Evolutionary conservation across 1,284 basidiomycete genomes (phyloP).

Genomic region (Stereum hirsutum): DNA sequence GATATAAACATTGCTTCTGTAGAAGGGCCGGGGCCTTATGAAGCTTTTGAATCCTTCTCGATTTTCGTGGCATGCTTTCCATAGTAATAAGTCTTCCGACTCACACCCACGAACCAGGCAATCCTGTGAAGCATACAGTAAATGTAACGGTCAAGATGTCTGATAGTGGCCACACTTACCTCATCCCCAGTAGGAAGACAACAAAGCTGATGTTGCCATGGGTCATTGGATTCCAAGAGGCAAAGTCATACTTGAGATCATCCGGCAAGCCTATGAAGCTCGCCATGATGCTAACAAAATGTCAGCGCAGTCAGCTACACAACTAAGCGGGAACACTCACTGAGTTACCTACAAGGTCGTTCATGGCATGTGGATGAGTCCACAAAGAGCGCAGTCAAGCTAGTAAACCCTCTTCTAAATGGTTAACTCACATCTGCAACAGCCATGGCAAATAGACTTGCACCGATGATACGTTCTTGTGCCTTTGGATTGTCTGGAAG

Average conservation of each 20-base stretch:
- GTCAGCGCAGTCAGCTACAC: not conserved
- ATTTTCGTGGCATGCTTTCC: conserved; percentile 17
- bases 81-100: conserved; percentile 48
- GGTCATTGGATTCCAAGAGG: conserved; percentile 59
- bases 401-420: conserved; percentile 2
- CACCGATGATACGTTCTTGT: conserved; percentile 64
- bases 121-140: conserved; percentile 24
- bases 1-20: too few relatives aligned
- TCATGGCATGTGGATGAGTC: conserved; percentile 15
- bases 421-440: conserved; percentile 64
- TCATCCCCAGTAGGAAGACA: conserved; percentile 41
- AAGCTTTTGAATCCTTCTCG: not conserved
- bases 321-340: conserved; percentile 27
- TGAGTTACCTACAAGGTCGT: conserved; percentile 34
- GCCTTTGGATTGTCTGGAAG: conserved; percentile 48
- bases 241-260: conserved; percentile 39
- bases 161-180: conserved; percentile 29
- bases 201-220: conserved; percentile 69
- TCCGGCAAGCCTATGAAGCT: conserved; percentile 50
- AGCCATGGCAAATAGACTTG: conserved; percentile 54
- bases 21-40: too few relatives aligned
- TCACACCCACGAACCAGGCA: conserved; percentile 60
- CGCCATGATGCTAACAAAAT: conserved; percentile 37
- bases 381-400: not conserved
- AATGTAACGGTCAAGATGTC: not conserved